Evolutionary conservation across 1,139 yeast genomes (phyloP), one percentile per base, ranked within the genome.

Genomic region (Zhuliangozyma blackwelliae): DNA sequence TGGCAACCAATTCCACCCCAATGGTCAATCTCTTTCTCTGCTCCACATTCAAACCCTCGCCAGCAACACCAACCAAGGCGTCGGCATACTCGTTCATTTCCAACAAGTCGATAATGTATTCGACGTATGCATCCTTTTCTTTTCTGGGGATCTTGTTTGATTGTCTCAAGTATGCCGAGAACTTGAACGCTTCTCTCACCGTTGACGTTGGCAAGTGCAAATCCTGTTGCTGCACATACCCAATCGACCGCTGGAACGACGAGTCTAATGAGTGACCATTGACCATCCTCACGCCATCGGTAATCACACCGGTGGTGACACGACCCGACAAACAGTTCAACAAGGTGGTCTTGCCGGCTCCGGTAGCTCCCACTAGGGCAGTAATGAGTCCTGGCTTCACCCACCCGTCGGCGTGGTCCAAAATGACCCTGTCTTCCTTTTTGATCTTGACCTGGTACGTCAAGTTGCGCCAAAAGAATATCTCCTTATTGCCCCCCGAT

Each of bases 401-500:
- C 26, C 26, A 23, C 3, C 26, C 26, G n/a, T 35, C 88, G 37
- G 84, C 86, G 44, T 75, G 73, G 50, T 74, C 69, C 54, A 84
- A 66, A 48, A 84, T 72, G 32, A 80, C 72, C 50, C 87, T 70
- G n/a, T 75, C 67, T 49, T 75, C 85, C 13, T 61, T 55, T 55
- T 83, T 82, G 51, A 82, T 77, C 50, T 78, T 70, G 40, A 85
- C 81, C 47, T 82, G 83, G 54, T 83, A 85, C 45, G 85, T 79
- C 34, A 85, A 77, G 52, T 83, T 76, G 55, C 77, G 76, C 94
- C 94, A 85, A 55, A 82, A 88, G 73, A 83, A 84, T 38, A 81
- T 77, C 36, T 81, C 72, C 27, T 51, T 27, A 33, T 38, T 35
- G 13, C 37, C 34, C 29, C 50, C 40, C 16, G 4, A 16, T 16